Conservation (phyloP, 2,329 filamentous ascomycete species). For the Colletotrichum australisinense region DNA sequence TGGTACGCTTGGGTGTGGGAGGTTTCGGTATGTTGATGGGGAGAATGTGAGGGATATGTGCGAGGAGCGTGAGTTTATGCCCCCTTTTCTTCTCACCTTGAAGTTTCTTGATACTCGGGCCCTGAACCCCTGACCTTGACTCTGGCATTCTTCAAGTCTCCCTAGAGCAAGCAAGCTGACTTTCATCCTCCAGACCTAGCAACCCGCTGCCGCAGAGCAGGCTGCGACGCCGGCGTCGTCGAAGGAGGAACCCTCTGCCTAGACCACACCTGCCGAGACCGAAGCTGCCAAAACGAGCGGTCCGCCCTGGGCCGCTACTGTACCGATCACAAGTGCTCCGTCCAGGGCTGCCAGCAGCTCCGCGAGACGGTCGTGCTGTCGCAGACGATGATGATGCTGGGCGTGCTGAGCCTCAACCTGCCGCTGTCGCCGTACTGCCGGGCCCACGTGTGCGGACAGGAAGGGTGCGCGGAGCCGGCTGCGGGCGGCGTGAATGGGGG, state of each 20-base stretch:
- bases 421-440: slow-evolving; percentile 27
- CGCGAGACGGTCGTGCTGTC: slow-evolving; percentile 1
- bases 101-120: background rate
- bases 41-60: slow-evolving; percentile 32
- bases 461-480: slow-evolving; percentile 11
- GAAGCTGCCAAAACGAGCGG: slow-evolving; percentile 36
- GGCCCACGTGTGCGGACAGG: slow-evolving; percentile 27
- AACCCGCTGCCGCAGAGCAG: slow-evolving; percentile 8
- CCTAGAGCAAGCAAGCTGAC: background rate
- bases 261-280: slow-evolving; percentile 40
- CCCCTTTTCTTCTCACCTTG: background rate
- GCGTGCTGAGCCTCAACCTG: background rate
- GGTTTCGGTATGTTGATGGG: slow-evolving; percentile 27
- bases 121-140: background rate
- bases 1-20: slow-evolving; percentile 24
- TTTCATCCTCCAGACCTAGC: slow-evolving; percentile 6
- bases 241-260: slow-evolving; percentile 35
- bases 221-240: slow-evolving; percentile 26
- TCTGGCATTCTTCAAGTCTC: background rate
- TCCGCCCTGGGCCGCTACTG: slow-evolving; percentile 36
- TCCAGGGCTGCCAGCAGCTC: slow-evolving; percentile 35
- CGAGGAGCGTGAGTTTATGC: slow-evolving; percentile 40
- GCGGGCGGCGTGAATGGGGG: background rate
- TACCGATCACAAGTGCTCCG: slow-evolving; percentile 40
- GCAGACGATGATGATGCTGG: background rate